Conservation (phyloP, 1,284 basidiomycete species). For the Acaromyces ingoldii region DNA sequence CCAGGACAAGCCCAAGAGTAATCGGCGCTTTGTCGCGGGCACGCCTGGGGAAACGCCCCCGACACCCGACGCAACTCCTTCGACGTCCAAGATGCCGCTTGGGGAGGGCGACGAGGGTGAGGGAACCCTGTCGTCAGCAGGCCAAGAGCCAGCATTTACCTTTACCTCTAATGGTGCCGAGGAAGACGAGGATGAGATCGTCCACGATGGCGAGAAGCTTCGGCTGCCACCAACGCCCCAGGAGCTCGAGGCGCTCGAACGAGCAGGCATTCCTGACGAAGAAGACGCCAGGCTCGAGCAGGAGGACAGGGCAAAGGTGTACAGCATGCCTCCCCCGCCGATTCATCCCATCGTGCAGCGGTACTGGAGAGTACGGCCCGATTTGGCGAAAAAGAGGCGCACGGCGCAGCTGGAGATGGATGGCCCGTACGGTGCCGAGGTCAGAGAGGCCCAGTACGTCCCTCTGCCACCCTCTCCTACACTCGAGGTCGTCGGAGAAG, state of each 20-base stretch:
- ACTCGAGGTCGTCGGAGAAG: background rate
- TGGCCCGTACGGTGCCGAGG: background rate
- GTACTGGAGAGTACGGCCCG: constrained; percentile 3
- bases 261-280: constrained; percentile 45
- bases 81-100: background rate
- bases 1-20: background rate
- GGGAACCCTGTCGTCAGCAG: no score
- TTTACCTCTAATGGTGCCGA: constrained; percentile 10
- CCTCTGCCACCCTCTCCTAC: constrained; percentile 6
- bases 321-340: constrained; percentile 15
- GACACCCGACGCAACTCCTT: background rate
- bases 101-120: background rate
- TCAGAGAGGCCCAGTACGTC: constrained; percentile 3
- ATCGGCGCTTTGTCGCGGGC: background rate
- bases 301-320: constrained; percentile 19
- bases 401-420: constrained; percentile 3
- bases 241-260: constrained; percentile 45
- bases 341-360: constrained; percentile 5
- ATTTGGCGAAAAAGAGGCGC: constrained; percentile 3
- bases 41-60: no score
- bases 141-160: background rate
- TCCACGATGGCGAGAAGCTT: constrained; percentile 42
- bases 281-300: constrained; percentile 34
- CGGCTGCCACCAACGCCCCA: constrained; percentile 45
- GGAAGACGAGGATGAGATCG: constrained; percentile 22